A percentile compares a stretch with the other conserved stretches of the same genome.
Evolutionary conservation across 345 rosid genomes (phyloP).

Genomic region (Gossypium bickii): DNA sequence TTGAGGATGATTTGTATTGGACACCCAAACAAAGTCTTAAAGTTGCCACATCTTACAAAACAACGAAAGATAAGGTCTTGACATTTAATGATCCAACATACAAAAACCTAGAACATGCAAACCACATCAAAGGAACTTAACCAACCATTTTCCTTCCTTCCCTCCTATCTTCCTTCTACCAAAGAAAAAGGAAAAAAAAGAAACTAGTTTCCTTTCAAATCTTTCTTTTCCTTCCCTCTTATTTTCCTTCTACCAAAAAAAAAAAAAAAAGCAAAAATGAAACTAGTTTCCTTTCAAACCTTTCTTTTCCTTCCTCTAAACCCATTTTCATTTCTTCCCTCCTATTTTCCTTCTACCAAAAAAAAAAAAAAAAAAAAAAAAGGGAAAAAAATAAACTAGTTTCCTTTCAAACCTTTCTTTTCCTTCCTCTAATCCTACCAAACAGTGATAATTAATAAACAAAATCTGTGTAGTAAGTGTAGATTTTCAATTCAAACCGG

Average conservation of each 20-base stretch:
- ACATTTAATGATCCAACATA: not conserved
- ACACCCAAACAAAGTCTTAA: not conserved
- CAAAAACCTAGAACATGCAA: not conserved
- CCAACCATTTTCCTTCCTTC: not conserved
- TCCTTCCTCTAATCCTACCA: slow-evolving; percentile 1
- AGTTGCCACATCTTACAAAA: not conserved
- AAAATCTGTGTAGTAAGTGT: not conserved
- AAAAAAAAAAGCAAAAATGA: not conserved
- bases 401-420: not conserved
- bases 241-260: not conserved
- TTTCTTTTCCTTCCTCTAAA: no score
- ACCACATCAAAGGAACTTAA: not conserved
- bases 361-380: not conserved
- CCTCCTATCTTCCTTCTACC: not conserved
- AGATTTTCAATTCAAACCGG: not conserved
- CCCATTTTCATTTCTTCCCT: no score
- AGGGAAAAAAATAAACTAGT: not conserved
- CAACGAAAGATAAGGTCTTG: not conserved
- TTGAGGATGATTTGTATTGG: not conserved
- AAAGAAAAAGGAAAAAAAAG: not conserved
- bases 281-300: not conserved
- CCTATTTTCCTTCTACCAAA: no score
- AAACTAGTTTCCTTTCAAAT: not conserved
- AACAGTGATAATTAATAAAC: not conserved
- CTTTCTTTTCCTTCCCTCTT: no score